Conservation (phyloP, 1,139 yeast species). For the Scheffersomyces lignicola region DNA sequence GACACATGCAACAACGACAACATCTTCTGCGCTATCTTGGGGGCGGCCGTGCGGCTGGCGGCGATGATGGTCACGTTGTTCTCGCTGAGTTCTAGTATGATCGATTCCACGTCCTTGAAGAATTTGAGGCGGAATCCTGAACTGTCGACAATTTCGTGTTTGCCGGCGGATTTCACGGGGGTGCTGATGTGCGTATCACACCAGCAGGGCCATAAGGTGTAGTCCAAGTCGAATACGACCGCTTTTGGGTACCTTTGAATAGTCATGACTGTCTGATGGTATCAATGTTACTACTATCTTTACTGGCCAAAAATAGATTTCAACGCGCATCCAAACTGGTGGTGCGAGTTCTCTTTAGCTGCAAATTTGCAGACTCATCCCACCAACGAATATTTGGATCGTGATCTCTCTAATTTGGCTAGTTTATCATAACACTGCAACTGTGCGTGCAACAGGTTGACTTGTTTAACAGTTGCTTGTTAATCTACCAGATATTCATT, state of each 20-base stretch:
- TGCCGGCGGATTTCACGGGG: constrained; percentile 32
- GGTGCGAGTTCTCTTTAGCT: too few relatives aligned
- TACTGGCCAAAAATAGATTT: too few relatives aligned
- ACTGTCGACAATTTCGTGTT: constrained; percentile 37
- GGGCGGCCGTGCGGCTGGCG: constrained; percentile 71
- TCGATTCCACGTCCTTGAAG: constrained; percentile 60
- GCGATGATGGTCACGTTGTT: constrained; percentile 52
- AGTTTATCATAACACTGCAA: too few relatives aligned
- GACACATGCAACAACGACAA: constrained; percentile 50
- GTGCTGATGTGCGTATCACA: constrained; percentile 63
- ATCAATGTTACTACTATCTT: too few relatives aligned
- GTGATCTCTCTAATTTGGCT: too few relatives aligned
- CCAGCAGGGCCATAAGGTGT: constrained; percentile 76
- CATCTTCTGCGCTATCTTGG: constrained; percentile 58
- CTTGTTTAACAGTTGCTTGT: too few relatives aligned
- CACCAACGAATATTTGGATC: too few relatives aligned
- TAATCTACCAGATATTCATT: too few relatives aligned
- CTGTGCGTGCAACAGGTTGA: too few relatives aligned
- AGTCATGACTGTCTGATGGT: too few relatives aligned
- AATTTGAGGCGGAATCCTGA: constrained; percentile 51
- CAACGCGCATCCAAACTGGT: too few relatives aligned
- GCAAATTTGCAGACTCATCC: too few relatives aligned
- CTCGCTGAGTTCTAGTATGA: constrained; percentile 44
- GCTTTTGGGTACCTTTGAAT: constrained; percentile 53
- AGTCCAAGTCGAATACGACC: constrained; percentile 74